These are phyloP conservation scores for Scedosporium dehoogii DNA, from an alignment of 2,329 filamentous ascomycete species.

Conservation along the genomic window DNA sequence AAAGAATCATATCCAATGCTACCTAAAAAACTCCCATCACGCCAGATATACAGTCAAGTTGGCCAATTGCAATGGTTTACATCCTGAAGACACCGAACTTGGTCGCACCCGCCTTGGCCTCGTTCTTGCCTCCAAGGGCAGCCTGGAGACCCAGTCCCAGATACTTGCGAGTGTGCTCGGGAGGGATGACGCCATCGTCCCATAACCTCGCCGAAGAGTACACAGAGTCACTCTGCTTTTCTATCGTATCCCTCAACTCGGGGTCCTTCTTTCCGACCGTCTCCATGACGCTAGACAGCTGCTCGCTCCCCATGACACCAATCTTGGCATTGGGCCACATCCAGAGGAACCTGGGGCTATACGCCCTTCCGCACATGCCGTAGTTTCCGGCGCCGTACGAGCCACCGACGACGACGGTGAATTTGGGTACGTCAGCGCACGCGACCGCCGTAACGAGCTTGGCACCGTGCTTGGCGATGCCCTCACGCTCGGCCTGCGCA, in stretches of 20 bases:
- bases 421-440: conserved; percentile 89
- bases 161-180: conserved; percentile 63
- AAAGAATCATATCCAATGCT: neutral
- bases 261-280: conserved; percentile 79
- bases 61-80: conserved; percentile 31
- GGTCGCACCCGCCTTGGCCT: conserved; percentile 50
- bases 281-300: conserved; percentile 88
- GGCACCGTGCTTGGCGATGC: conserved; percentile 95
- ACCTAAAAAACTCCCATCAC: neutral
- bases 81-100: conserved; percentile 78
- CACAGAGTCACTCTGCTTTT: conserved; percentile 77
- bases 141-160: conserved; percentile 64
- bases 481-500: conserved; percentile 79
- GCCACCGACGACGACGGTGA: conserved; percentile 91
- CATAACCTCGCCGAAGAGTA: conserved; percentile 85
- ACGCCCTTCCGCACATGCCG: conserved; percentile 94
- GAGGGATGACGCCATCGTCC: conserved; percentile 76
- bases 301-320: conserved; percentile 91
- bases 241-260: conserved; percentile 72
- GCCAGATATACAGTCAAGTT: neutral
- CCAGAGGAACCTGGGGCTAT: conserved; percentile 83
- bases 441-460: conserved; percentile 94
- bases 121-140: conserved; percentile 58
- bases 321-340: conserved; percentile 98
- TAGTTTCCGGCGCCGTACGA: conserved; percentile 95